Evolutionary conservation across 345 rosid species (phyloP), one percentile per base, ranked within the genome.

Genomic region (Moricandia moricandioides): DNA sequence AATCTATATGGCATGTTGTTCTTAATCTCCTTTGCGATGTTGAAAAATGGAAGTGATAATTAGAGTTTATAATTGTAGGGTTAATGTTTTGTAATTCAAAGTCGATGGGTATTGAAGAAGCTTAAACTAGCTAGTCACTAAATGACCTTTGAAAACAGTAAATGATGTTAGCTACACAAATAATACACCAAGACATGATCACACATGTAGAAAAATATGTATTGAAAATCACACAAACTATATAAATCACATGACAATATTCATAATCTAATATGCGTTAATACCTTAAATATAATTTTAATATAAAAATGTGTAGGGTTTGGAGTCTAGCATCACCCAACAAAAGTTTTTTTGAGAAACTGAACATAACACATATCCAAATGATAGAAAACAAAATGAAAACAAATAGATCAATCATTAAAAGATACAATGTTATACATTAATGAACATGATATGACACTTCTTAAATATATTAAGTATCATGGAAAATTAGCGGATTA

Each of bases 1-100:
- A 18, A 11, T 60, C 10, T 68, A 43, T 49, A 47, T 51, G 74
- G 63, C 79, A 39, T 61, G 26, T 35, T 69, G 65, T 76, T 76
- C 74, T 62, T 69, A 62, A 18, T 54, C 49, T 40, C 49, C 49
- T 12, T 40, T 40, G 49, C 49, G 14, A 40, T n/a, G 18, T 47
- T 14, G 18, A 47, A 47, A 47, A n/a, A 47, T 47, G 18, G n/a
- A 47, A 47, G 18, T 47, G 54, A 47, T 49, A 16, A 49, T 1
- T 14, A 14, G 55, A 16, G 24, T 49, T 16, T 49, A 49, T 49
- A 49, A 49, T 49, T 49, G 21, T 47, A 16, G 17, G 55, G 55
- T 49, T 49, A 2, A 49, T 0, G 24, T 49, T 14, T 49, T 49
- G 24, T 49, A 49, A 49, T 16, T 49, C 18, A 49, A 49, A 49